Evolutionary conservation across 208 protist genomes (phyloP), one percentile per base, ranked within the genome.

Genomic region (Leptomonas pyrrhocoris): DNA sequence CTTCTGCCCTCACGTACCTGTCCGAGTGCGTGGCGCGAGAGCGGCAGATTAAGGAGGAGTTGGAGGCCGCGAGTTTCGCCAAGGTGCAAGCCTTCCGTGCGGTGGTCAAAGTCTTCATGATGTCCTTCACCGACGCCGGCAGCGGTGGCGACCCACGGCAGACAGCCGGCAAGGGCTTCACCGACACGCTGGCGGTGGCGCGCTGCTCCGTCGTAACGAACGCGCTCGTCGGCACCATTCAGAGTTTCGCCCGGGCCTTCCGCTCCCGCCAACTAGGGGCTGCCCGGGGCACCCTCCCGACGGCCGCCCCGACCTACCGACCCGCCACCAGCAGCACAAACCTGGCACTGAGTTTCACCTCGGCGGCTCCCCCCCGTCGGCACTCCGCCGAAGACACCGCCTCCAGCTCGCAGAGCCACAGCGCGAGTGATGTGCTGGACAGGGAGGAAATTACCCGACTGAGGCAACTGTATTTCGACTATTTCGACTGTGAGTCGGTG

Each of bases 381-480:
- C 3, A 27, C 8, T 77, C 65, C 0, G 50, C 43, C n/a, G 58
- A 71, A 0, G 58, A 77, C 12, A 40, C 54, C 0, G 48, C 13
- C 21, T 58, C 68, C 7, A n/a, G 23, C 15, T 77, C 72, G 9
- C 30, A 54, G 31, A 72, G 49, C 46, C 48, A 57, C 56, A 71
- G 56, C 34, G 45, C 46, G 1, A 85, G 86, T 19, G 89, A 94
- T 18, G 23, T 86, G 15, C 72, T 96, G 1, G 88, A 93, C 59
- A 62, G 73, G 54, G 74, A 78, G 16, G 88, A 94, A 57, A 78
- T 96, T 13, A 79, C 64, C 38, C 68, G 84, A 30, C 79, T 96
- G 31, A 88, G 88, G 56, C 91, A 96, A 58, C 70, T 96, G 23
- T 96, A 96, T 69, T 96, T 96, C 79, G 88, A 96, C 77, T 96